Evolutionary conservation across 1,284 basidiomycete genomes (phyloP), one percentile per base, ranked within the genome.

Genomic region (Coniferiporia weirii): DNA sequence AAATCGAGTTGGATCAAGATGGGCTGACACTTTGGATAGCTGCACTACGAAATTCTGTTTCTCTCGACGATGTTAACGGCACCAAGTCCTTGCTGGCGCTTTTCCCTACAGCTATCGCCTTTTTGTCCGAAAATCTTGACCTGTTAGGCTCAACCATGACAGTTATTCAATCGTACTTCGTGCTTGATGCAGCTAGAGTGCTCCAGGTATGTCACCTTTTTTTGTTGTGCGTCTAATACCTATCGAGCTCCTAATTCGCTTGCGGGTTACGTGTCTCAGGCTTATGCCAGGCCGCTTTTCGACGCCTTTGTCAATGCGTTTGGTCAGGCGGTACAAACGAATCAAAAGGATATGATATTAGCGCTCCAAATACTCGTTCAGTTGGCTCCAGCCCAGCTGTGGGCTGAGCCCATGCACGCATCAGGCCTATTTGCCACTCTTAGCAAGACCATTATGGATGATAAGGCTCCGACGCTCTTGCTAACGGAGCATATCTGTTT

Each of bases 111-210:
- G 80, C 84, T 2, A 70, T 93, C 12, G 64, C 72, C 22, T 73
- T 89, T 13, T 74, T 95, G 12, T 76, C 80, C 2, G 78, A 77
- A 35, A 92, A 95, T 68, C 73, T 93, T 62, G 93, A 95, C 67
- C 69, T 93, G 20, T 72, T 93, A 15, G 82, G 83, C n/a, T 84
- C 79, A 60, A 77, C 86, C 27, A 80, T 83, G 8, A 73, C 74
- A 54, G 80, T 95, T 43, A 67, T 92, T n/a, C 89, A 93, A 68
- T 90, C 90, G 1, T 95, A 95, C 70, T 73, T 91, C 57, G 70
- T 95, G 8, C 76, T 93, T 4, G 89, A 92, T 69, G 83, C 84
- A 0, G 60, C 72, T n/a, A 71, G 76, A 5, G 74, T 95, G 53
- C 70, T 91, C 40, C 83, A 89, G 78, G 92, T 92, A 61, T 60